A percentile compares a stretch with the other conserved stretches of the same genome.
Evolutionary conservation across 2,329 filamentous ascomycete species (phyloP).

Genomic region (Paraphoma sp.): DNA sequence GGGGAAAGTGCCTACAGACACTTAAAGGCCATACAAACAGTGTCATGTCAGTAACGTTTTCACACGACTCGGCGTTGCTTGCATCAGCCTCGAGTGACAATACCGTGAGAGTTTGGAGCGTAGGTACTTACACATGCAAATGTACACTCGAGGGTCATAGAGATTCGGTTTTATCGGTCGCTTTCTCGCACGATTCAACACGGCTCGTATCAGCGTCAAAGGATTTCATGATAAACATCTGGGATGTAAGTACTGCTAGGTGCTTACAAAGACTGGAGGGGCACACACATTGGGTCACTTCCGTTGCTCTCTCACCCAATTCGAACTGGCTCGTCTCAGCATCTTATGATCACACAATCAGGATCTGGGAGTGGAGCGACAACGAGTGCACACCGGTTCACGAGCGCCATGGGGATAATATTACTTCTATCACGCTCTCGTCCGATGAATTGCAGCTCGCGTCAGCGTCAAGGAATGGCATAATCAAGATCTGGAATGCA

Average conservation of each 20-base stretch:
- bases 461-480: too few relatives aligned
- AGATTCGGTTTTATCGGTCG: background rate
- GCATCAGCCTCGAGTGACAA: background rate
- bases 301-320: too few relatives aligned
- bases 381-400: too few relatives aligned
- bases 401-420: too few relatives aligned
- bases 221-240: background rate
- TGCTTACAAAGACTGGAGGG: background rate
- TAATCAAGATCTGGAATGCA: too few relatives aligned
- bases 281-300: too few relatives aligned
- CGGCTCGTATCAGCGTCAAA: background rate
- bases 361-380: too few relatives aligned
- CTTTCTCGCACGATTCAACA: background rate
- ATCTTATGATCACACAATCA: too few relatives aligned
- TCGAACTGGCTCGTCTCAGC: too few relatives aligned
- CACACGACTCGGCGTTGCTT: background rate
- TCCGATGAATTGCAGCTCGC: background rate
- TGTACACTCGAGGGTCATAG: background rate
- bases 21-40: background rate
- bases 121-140: background rate
- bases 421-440: background rate
- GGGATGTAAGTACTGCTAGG: background rate
- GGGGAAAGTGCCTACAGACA: background rate
- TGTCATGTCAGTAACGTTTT: background rate
- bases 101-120: background rate